These are phyloP conservation scores for Stephania yunnanensis DNA, from an alignment of 164 flowering plant genomes.

Conservation along the genomic window DNA sequence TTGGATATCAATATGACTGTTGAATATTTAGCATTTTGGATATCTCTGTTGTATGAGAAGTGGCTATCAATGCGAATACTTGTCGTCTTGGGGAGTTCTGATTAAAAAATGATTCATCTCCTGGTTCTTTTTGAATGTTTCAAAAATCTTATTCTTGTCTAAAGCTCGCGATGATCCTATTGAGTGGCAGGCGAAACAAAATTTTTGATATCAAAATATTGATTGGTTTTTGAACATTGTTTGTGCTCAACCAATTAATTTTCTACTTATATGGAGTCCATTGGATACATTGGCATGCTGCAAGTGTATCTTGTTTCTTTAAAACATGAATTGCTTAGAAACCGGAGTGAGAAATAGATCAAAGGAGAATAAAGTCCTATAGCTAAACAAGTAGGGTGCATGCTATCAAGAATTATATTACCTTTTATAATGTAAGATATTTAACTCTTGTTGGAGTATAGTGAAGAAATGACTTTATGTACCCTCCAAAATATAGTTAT, in stretches of 20 bases:
- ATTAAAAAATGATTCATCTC: not conserved
- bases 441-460: not conserved
- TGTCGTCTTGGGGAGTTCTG: not conserved
- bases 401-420: not conserved
- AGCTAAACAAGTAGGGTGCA: too few relatives aligned
- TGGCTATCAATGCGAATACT: not conserved
- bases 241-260: not conserved
- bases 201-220: not conserved
- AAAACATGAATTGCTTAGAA: too few relatives aligned
- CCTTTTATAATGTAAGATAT: not conserved
- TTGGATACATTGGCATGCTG: too few relatives aligned
- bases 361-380: too few relatives aligned
- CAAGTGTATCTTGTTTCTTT: too few relatives aligned
- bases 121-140: not conserved
- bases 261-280: too few relatives aligned
- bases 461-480: not conserved
- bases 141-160: not conserved
- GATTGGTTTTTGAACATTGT: not conserved
- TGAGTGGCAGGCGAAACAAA: too few relatives aligned
- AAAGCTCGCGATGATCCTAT: not conserved
- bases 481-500: not conserved
- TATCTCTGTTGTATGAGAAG: not conserved
- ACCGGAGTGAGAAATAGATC: too few relatives aligned
- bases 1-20: not conserved
- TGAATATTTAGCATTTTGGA: not conserved